These are phyloP conservation scores for Trypanosoma mega DNA, from an alignment of 208 protist species.

Conservation along the genomic window DNA sequence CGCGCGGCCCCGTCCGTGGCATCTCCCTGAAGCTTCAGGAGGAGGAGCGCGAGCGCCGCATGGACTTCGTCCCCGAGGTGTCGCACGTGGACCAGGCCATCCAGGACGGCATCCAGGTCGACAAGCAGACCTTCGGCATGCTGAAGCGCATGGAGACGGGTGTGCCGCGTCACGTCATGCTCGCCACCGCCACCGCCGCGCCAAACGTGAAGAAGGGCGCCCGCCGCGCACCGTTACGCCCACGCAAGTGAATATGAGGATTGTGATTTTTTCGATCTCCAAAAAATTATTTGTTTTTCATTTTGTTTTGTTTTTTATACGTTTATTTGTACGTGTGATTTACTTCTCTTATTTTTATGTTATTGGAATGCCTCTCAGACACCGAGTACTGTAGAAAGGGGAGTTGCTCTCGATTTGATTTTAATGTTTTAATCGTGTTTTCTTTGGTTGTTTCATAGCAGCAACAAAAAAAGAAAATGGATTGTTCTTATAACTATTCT, in stretches of 20 bases:
- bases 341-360: conserved; percentile 13
- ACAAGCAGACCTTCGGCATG: conserved; percentile 88
- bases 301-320: conserved; percentile 3
- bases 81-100: conserved; percentile 85
- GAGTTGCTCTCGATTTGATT: no score
- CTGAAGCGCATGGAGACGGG: conserved; percentile 83
- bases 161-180: conserved; percentile 70
- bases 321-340: conserved; percentile 13
- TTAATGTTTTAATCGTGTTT: no score
- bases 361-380: no score
- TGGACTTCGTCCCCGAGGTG: conserved; percentile 99
- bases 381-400: no score
- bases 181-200: conserved; percentile 21
- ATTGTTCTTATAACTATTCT: not conserved
- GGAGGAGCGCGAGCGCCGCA: conserved; percentile 99
- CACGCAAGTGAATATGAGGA: conserved; percentile 33
- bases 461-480: conserved; percentile 22
- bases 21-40: conserved; percentile 99
- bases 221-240: conserved; percentile 20
- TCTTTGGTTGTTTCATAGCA: no score
- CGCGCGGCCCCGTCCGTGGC: conserved; percentile 98
- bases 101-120: conserved; percentile 84
- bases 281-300: not conserved
- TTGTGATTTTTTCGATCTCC: not conserved
- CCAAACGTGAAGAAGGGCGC: conserved; percentile 30